Base-by-base conservation (phyloP, 73 alveolate genomes). In the Blepharisma stoltei region DNA sequence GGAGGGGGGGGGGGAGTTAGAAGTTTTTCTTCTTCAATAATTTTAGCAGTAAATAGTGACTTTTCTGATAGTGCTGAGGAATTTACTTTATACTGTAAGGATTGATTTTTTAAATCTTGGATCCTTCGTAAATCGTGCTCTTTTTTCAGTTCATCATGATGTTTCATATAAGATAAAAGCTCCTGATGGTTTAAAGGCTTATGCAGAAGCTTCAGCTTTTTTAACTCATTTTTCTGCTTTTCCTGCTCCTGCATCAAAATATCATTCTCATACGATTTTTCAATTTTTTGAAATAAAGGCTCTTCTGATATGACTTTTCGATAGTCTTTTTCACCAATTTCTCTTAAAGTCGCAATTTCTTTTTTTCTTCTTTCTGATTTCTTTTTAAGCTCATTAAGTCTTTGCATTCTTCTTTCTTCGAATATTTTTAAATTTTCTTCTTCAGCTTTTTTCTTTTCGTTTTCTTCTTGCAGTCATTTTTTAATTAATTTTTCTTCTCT, bases 231-330 rank as follows among this genome's bases (percentile, higher is more conserved):
- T 60, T 82, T 82, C 71, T 77, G 77, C 44, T 78, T 44, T 20
- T 82, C 89, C 2, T 77, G 54, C 4, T 68, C 76, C 6, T 86
- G 89, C 78, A 78, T 46, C 7, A 77, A 48, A 14, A 49, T 45
- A 49, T 82, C 80, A 54, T 82, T 77, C 44, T 54, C 55, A 38
- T 78, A 53, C 55, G 54, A 77, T 21, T 82, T 86, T 47, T 76
- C 81, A 1, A 60, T 25, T 23, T 60, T 53, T 27, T 43, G n/a
- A 55, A 18, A 76, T 23, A 55, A 14, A 43, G 84, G 81, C 45
- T 41, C 8, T 41, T 48, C n/a, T 67, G 55, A 38, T 1, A 44
- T 69, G 27, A 69, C 55, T 69, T 69, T 43, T 69, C 43, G 11
- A 38, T 14, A 44, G 11, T 69, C 79, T 53, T 69, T 46, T 38